Evolutionary conservation across 148 eudicot genomes (phyloP), one percentile per base, ranked within the genome.

Genomic region (Heliosperma pusillum): DNA sequence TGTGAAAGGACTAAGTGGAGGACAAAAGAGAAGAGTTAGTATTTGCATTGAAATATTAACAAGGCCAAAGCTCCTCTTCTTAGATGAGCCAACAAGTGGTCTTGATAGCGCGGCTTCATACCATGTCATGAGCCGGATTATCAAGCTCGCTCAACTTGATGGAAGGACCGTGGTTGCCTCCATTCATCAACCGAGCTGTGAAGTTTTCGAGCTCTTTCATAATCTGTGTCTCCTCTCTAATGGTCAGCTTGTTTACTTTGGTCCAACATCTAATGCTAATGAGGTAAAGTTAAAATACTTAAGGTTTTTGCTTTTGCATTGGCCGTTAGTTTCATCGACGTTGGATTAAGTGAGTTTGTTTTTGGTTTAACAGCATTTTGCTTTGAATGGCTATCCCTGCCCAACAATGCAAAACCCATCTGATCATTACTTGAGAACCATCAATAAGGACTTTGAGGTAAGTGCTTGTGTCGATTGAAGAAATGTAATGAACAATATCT

Each of bases 51-150:
- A 92, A 74, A 84, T 88, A 71, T 67, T 92, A 7, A 90, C 88
- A 0, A 81, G 79, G 50, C 97, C 97, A 0, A 82, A 74, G 42
- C 89, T 90, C 13, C 86, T 93, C n/a, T 89, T 93, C 73, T 84
- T 93, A 2, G 96, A 90, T 29, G 96, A 93, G 83, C 97, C 96
- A 1, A 93, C 97, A 0, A 93, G 96, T 55, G 97, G 97, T 3
- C 85, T 93, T 66, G 97, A 93, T 47, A 93, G 87, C 60, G 95
- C 97, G 0, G 95, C 97, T 0, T 88, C 97, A 2, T 92, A 87
- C 83, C 83, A 86, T 79, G 97, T 92, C 60, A 84, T 92, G 81
- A 88, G 79, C 12, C 73, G 84, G 5, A 80, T 88, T 62, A 73
- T 81, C 10, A 75, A 75, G 7, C 85, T 85, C 19, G 89, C 80